These are phyloP conservation scores for Chytriomyces confervae DNA, from an alignment of 192 early-diverging fungal species.

Conservation along the genomic window DNA sequence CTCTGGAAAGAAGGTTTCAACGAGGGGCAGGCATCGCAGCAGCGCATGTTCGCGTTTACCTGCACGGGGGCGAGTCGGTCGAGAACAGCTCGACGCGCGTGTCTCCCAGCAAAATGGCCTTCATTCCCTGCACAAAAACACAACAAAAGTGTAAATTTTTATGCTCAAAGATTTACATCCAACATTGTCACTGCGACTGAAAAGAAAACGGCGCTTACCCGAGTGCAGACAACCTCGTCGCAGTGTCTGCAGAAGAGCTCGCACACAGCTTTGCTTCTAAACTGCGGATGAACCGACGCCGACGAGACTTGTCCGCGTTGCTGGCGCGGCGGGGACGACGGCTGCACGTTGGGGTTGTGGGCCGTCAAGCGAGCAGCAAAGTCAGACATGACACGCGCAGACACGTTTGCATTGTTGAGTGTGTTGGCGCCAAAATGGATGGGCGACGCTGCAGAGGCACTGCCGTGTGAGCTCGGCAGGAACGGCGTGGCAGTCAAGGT, in stretches of 20 bases:
- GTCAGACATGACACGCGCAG: too few species aligned
- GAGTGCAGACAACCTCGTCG: constrained; percentile 59
- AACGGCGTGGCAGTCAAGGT: background rate
- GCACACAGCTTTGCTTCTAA: constrained; percentile 75
- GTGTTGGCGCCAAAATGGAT: background rate
- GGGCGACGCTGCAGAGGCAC: background rate
- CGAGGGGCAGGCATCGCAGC: constrained; percentile 6
- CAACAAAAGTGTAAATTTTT: constrained; percentile 15
- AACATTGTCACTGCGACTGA: constrained; percentile 6
- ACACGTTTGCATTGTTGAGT: background rate
- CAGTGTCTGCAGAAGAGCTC: constrained; percentile 73
- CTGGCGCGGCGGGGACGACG: constrained; percentile 21
- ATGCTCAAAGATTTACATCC: background rate
- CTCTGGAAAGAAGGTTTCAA: constrained; percentile 6
- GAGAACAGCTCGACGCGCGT: constrained; percentile 72
- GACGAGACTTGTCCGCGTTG: constrained; percentile 2
- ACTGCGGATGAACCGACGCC: constrained; percentile 60
- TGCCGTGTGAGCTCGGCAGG: background rate
- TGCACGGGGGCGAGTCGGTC: constrained; percentile 71
- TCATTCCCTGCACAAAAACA: constrained; percentile 64
- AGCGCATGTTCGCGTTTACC: constrained; percentile 6
- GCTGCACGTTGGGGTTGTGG: constrained; percentile 33
- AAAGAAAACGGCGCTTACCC: constrained; percentile 41
- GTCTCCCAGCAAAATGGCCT: constrained; percentile 79
- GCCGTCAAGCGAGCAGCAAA: background rate